phyloP scores from a whole-genome alignment of 2,329 filamentous ascomycete species.

The Colletotrichum acutatum region DNA sequence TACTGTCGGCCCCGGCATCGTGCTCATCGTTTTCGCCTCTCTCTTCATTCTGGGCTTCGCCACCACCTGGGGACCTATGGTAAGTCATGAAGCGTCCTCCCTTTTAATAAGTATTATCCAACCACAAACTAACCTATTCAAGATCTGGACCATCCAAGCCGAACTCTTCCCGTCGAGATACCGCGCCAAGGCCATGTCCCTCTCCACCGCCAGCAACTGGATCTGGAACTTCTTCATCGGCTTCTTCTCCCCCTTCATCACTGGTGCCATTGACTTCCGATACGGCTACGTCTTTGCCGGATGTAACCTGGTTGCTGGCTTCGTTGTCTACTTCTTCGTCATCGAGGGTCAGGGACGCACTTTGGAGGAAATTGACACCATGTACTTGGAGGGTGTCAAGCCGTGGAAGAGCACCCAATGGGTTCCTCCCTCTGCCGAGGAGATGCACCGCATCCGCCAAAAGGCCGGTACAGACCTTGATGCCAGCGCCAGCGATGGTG shows the following conservation, averaged over 20 bases:
- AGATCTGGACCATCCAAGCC: conserved; percentile 71
- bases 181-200: conserved; percentile 68
- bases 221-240: conserved; percentile 79
- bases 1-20: conserved; percentile 61
- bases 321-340: conserved; percentile 81
- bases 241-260: conserved; percentile 87
- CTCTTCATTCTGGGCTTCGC: conserved; percentile 75
- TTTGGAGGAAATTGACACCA: conserved; percentile 83
- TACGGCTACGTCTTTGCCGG: conserved; percentile 83
- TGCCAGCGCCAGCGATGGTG: conserved; percentile 26
- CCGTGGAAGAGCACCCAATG: conserved; percentile 72
- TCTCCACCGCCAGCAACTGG: conserved; percentile 73
- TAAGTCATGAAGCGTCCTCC: neutral
- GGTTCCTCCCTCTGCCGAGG: conserved; percentile 55
- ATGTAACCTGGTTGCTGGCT: conserved; percentile 72
- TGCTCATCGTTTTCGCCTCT: conserved; percentile 72
- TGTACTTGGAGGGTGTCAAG: conserved; percentile 75
- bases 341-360: conserved; percentile 79
- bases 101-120: too few relatives aligned
- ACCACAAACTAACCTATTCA: neutral
- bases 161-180: conserved; percentile 74
- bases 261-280: conserved; percentile 74
- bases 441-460: conserved; percentile 54
- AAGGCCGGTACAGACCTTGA: conserved; percentile 54
- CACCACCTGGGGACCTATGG: conserved; percentile 47